These are phyloP conservation scores for Dothidotthia symphoricarpi DNA, from an alignment of 2,329 filamentous ascomycete genomes.

Conservation along the genomic window DNA sequence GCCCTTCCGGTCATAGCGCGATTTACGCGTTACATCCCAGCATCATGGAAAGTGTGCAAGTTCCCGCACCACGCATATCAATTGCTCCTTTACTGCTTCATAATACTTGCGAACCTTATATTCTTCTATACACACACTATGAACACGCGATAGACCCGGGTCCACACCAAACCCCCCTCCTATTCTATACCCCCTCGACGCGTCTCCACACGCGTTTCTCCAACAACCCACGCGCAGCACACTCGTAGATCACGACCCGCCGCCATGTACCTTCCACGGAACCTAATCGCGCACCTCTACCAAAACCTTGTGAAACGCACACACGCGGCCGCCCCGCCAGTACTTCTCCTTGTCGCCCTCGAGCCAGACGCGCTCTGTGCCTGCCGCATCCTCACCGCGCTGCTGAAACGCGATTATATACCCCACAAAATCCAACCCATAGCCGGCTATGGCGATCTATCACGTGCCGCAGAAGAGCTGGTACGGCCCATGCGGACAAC, in stretches of 20 bases:
- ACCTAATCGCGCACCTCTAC: slow-evolving; percentile 87
- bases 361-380: slow-evolving; percentile 95
- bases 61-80: slow-evolving; percentile 22
- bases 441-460: slow-evolving; percentile 85
- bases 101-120: slow-evolving; percentile 14
- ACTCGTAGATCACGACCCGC: slow-evolving; percentile 9
- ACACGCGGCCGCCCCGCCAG: slow-evolving; percentile 85
- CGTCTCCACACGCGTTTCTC: slow-evolving; percentile 25
- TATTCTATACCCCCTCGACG: slow-evolving; percentile 17
- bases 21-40: too few relatives aligned
- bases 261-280: slow-evolving; percentile 88
- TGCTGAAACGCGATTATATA: slow-evolving; percentile 98
- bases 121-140: slow-evolving; percentile 15
- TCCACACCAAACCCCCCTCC: slow-evolving; percentile 10
- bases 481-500: slow-evolving; percentile 83
- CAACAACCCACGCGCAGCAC: slow-evolving; percentile 15
- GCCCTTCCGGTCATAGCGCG: too few relatives aligned
- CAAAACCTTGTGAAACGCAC: slow-evolving; percentile 80
- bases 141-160: slow-evolving; percentile 21
- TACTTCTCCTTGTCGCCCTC: slow-evolving; percentile 87
- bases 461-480: slow-evolving; percentile 73
- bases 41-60: slow-evolving; percentile 14
- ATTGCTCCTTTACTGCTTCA: slow-evolving; percentile 19
- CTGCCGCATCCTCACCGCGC: slow-evolving; percentile 84
- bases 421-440: slow-evolving; percentile 96